Evolutionary conservation across 2,329 filamentous ascomycete genomes (phyloP).

Genomic region (Cladosporium phlei): DNA sequence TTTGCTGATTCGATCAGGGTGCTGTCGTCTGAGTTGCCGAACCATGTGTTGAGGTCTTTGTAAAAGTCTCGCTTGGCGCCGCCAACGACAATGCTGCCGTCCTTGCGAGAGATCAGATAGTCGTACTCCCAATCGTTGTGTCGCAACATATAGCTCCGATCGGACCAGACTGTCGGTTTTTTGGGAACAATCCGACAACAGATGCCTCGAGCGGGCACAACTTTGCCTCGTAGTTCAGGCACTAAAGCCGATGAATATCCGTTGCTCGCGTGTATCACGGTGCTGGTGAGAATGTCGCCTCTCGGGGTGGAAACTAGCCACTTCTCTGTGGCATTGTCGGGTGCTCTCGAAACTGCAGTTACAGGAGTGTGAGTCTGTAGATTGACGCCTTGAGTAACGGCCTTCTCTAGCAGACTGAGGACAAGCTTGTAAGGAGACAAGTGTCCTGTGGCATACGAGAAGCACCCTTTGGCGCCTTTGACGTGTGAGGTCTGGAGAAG

Average conservation of each 20-base stretch:
- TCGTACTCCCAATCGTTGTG: slow-evolving; percentile 16
- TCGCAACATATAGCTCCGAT: slow-evolving; percentile 7
- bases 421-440: slow-evolving; percentile 79
- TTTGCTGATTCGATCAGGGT: slow-evolving; percentile 38
- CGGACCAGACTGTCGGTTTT: slow-evolving; percentile 17
- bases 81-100: slow-evolving; percentile 43
- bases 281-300: slow-evolving; percentile 20
- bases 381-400: slow-evolving; percentile 56
- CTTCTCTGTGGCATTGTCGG: not conserved
- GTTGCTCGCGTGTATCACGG: slow-evolving; percentile 34
- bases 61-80: slow-evolving; percentile 36
- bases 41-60: slow-evolving; percentile 34
- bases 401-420: slow-evolving; percentile 59
- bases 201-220: slow-evolving; percentile 31
- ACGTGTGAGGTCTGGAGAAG: slow-evolving; percentile 34
- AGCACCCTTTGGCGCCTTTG: slow-evolving; percentile 34
- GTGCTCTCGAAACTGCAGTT: slow-evolving; percentile 17
- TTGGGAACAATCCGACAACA: slow-evolving; percentile 10
- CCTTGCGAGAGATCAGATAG: slow-evolving; percentile 41
- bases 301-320: slow-evolving; percentile 20
- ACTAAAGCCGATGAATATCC: slow-evolving; percentile 32
- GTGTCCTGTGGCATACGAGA: slow-evolving; percentile 53
- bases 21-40: slow-evolving; percentile 42
- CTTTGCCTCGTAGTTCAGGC: slow-evolving; percentile 30
- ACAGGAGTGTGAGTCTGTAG: slow-evolving; percentile 70